Base-by-base conservation (phyloP, 192 early-diverging fungal species). In the Coemansia sp. region DNA sequence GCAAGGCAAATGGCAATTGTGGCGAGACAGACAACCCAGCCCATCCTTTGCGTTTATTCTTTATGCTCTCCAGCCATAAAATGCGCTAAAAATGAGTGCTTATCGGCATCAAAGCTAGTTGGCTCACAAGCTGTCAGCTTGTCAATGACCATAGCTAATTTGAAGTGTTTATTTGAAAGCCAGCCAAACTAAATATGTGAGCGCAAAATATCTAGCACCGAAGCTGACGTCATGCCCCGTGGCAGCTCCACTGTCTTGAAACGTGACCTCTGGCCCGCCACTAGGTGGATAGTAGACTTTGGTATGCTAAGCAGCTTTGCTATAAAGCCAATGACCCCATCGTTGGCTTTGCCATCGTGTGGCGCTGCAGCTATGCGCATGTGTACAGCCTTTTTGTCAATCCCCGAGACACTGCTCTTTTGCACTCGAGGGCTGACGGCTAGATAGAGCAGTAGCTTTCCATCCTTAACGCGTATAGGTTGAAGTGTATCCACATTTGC, bases 321-420 rank as follows among this genome's bases (percentile, higher is more conserved):
- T 13, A 77, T 38, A 62, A 72, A 72, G 13, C 14, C 36, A 23
- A 71, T 24, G 6, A 67, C 65, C 43, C 72, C 64, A 21, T 67
- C 59, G 60, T 77, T 77, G 7, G 70, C 74, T 40, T 77, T 35
- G 5, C 74, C 74, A 16, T 72, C 64, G 7, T 39, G 65, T 11
- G 74, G 74, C 50, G 63, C 59, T 7, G 74, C 74, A 5, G 74
- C 65, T 46, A 77, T 67, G 14, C 67, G 63, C 57, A 66, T 33
- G 39, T 65, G 53, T 3, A 72, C 59, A 2, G 37, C 35, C 26
- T 28, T 24, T 9, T 55, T 16, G 3, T 72, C 59, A 38, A 72
- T 46, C 23, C 33, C n/a, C 16, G 59, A 40, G 11, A 72, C 38
- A 23, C 43, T 21, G 13, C 28, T 66, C n/a, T 11, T 18, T 21